A percentile compares a stretch with the other conserved stretches of the same genome.
Conservation (phyloP, 2,329 filamentous ascomycete genomes). For the Stenocarpella maydis region DNA sequence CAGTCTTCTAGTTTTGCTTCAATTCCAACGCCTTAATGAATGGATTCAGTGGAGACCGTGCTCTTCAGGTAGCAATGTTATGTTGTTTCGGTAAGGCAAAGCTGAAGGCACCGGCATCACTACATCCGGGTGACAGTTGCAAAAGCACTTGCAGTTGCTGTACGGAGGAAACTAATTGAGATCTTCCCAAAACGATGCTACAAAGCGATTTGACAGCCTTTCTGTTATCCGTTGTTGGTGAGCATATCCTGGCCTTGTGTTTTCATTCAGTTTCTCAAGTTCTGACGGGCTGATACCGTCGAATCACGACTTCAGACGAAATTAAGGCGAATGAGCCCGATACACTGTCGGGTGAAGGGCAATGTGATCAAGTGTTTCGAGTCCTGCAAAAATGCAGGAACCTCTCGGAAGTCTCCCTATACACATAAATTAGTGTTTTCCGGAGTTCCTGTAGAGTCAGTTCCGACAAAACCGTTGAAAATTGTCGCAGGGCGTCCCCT, state of each 20-base stretch:
- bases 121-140: constrained; percentile 11
- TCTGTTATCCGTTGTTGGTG: background rate
- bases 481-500: constrained; percentile 13
- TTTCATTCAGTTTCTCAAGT: constrained; percentile 27
- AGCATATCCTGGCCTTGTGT: constrained; percentile 12
- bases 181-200: background rate
- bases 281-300: constrained; percentile 18
- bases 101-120: background rate
- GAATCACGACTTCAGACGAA: constrained; percentile 23
- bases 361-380: constrained; percentile 19
- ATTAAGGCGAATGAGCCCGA: constrained; percentile 20
- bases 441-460: background rate
- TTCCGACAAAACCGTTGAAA: background rate
- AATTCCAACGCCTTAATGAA: background rate
- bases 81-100: background rate
- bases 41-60: background rate
- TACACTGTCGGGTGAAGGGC: constrained; percentile 14
- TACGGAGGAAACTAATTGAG: background rate
- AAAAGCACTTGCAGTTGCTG: background rate
- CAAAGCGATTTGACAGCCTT: constrained; percentile 7
- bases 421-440: background rate
- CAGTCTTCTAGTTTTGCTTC: background rate
- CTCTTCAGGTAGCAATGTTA: background rate
- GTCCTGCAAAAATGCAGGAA: constrained; percentile 18
- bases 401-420: constrained; percentile 16